These are phyloP conservation scores for Evernia prunastri DNA, from an alignment of 495 filamentous ascomycete genomes.

Conservation along the genomic window DNA sequence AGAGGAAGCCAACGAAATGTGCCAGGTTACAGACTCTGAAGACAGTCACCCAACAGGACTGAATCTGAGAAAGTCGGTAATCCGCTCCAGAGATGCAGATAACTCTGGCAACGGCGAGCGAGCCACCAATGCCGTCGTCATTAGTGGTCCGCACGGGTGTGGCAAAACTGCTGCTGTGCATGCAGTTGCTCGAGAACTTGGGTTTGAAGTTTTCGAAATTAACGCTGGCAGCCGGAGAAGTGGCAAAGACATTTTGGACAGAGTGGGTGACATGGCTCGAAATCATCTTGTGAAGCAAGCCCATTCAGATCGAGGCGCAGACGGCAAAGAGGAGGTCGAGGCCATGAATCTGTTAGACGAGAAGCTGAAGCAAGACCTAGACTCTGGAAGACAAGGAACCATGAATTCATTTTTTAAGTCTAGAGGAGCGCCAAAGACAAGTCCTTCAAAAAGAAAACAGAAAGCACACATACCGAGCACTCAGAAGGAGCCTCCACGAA, in stretches of 20 bases:
- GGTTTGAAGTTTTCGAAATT: conserved; percentile 93
- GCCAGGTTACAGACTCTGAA: conserved; percentile 60
- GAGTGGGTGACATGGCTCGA: conserved; percentile 89
- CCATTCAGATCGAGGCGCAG: conserved; percentile 26
- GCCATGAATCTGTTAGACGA: conserved; percentile 31
- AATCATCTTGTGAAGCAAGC: conserved; percentile 78
- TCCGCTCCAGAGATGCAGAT: conserved; percentile 49
- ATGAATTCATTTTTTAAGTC: conserved; percentile 77
- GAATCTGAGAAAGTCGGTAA: conserved; percentile 52
- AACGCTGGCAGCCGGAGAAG: conserved; percentile 74
- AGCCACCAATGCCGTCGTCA: conserved; percentile 56
- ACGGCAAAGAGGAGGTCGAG: conserved; percentile 36
- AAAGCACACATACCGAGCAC: conserved; percentile 31
- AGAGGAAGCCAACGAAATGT: conserved; percentile 71
- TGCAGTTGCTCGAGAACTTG: conserved; percentile 91
- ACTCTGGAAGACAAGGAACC: conserved; percentile 64
- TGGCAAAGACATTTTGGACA: conserved; percentile 85
- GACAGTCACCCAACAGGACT: conserved; percentile 41
- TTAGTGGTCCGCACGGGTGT: conserved; percentile 85
- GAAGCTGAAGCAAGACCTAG: conserved; percentile 50
- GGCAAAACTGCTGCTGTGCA: conserved; percentile 92
- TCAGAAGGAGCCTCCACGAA: conserved; percentile 19
- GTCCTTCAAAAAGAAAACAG: conserved; percentile 28
- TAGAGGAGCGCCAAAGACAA: conserved; percentile 31
- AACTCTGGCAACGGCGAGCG: conserved; percentile 38